Evolutionary conservation across 495 filamentous ascomycete species (phyloP).

Genomic region (Neurospora sp.): DNA sequence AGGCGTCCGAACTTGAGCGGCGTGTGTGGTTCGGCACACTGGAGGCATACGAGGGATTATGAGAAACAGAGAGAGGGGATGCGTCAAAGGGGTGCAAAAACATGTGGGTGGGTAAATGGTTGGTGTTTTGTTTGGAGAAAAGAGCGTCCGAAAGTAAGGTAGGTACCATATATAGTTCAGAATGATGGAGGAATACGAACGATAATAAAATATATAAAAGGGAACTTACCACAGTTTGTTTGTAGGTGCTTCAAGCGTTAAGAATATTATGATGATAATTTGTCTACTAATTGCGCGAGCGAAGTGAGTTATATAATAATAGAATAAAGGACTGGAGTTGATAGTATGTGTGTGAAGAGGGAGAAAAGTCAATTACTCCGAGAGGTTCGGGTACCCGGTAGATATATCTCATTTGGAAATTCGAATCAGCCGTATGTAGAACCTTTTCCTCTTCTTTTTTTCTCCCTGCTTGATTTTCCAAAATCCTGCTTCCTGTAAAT

Average conservation of each 20-base stretch:
- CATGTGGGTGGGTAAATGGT: background rate
- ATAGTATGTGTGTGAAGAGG: background rate
- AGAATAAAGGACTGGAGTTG: background rate
- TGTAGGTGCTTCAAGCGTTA: background rate
- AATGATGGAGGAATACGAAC: background rate
- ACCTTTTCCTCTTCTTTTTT: no score
- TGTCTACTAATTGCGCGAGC: background rate
- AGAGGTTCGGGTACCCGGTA: background rate
- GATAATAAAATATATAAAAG: background rate
- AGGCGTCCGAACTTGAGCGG: no score
- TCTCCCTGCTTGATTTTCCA: no score
- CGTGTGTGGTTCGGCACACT: no score
- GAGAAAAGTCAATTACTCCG: background rate
- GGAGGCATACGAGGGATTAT: no score
- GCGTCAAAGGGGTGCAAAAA: background rate
- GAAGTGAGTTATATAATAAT: fast-evolving
- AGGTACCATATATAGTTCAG: background rate
- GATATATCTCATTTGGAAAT: background rate
- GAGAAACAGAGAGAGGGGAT: no score
- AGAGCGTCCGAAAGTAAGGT: no score
- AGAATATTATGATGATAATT: background rate
- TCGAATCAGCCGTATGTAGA: no score
- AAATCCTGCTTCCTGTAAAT: no score
- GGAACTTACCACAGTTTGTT: background rate
- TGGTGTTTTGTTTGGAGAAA: background rate